A percentile compares a stretch with the other conserved stretches of the same genome.
Conservation (phyloP, 169 alveolate genomes). For the Eimeria maxima region DNA sequence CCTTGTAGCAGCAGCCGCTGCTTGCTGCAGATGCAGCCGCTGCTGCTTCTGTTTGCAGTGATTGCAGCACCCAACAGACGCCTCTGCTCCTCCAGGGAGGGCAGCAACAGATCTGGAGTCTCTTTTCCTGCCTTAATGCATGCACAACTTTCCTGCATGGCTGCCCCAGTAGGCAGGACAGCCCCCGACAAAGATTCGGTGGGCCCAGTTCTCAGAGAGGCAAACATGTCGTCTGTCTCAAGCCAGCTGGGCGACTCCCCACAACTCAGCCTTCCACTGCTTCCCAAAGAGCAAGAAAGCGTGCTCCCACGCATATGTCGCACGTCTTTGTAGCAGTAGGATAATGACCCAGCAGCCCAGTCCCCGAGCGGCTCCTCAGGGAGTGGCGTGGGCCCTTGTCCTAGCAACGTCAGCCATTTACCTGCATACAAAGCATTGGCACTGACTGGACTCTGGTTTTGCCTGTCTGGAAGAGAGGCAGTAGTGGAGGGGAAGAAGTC, state of each 20-base stretch:
- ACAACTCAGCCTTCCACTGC: slow-evolving; percentile 39
- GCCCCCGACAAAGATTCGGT: slow-evolving; percentile 44
- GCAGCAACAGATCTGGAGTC: slow-evolving; percentile 37
- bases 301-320: slow-evolving; percentile 38
- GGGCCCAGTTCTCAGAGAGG: slow-evolving; percentile 41
- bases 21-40: neutral
- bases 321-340: slow-evolving; percentile 58
- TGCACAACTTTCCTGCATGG: slow-evolving; percentile 46
- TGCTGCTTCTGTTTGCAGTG: slow-evolving; percentile 17
- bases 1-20: slow-evolving; percentile 63
- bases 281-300: neutral
- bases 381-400: neutral
- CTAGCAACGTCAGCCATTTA: slow-evolving; percentile 31
- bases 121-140: slow-evolving; percentile 38
- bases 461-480: neutral
- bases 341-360: slow-evolving; percentile 34
- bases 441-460: neutral
- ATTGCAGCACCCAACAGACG: slow-evolving; percentile 39
- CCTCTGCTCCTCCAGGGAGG: slow-evolving; percentile 58
- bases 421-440: neutral
- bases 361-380: slow-evolving; percentile 22
- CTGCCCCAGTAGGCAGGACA: slow-evolving; percentile 59
- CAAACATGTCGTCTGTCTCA: slow-evolving; percentile 9
- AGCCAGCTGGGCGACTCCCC: slow-evolving; percentile 33
- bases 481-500: slow-evolving; percentile 38